A percentile compares a stretch with the other conserved stretches of the same genome.
Evolutionary conservation across 768 basidiomycete genomes (phyloP).

Genomic region (Trametes cubensis): DNA sequence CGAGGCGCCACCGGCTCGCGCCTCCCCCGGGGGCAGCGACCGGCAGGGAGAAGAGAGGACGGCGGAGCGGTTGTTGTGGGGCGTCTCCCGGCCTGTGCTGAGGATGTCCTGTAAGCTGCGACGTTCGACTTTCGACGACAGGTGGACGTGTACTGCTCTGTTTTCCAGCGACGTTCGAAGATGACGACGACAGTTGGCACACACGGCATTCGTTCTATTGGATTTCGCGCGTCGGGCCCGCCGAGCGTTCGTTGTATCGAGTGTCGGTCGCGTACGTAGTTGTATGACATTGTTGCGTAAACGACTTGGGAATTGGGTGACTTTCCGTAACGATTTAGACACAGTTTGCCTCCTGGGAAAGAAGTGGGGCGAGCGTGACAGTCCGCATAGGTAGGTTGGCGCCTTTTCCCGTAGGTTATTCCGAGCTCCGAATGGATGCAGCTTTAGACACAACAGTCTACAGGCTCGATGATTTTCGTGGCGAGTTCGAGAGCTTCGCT

Average conservation of each 20-base stretch:
- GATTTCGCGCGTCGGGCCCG: neutral
- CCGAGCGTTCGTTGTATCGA: slow-evolving; percentile 5
- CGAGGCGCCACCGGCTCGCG: slow-evolving; percentile 26
- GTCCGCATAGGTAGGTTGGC: too few species aligned
- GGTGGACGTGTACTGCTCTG: slow-evolving; percentile 8
- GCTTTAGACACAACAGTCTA: too few species aligned
- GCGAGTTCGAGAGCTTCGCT: too few species aligned
- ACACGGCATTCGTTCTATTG: neutral
- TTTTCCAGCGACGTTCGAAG: neutral
- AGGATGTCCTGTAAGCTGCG: slow-evolving; percentile 2
- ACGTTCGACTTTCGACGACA: neutral
- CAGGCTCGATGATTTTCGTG: too few species aligned
- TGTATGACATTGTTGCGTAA: slow-evolving; percentile 2
- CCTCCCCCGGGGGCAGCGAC: neutral
- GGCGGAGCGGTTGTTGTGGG: slow-evolving; percentile 2
- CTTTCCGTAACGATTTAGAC: too few species aligned
- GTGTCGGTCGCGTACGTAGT: slow-evolving; percentile 10
- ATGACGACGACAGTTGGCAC: neutral
- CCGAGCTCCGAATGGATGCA: too few species aligned
- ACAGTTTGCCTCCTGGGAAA: too few species aligned
- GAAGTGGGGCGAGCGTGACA: too few species aligned
- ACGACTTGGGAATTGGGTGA: too few species aligned
- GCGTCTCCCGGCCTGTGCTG: neutral
- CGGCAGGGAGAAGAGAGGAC: slow-evolving; percentile 9
- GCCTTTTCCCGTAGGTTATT: too few species aligned